A percentile compares a stretch with the other conserved stretches of the same genome.
phyloP scores from a whole-genome alignment of 176 grass and related monocot species.

The Carex parvula region DNA sequence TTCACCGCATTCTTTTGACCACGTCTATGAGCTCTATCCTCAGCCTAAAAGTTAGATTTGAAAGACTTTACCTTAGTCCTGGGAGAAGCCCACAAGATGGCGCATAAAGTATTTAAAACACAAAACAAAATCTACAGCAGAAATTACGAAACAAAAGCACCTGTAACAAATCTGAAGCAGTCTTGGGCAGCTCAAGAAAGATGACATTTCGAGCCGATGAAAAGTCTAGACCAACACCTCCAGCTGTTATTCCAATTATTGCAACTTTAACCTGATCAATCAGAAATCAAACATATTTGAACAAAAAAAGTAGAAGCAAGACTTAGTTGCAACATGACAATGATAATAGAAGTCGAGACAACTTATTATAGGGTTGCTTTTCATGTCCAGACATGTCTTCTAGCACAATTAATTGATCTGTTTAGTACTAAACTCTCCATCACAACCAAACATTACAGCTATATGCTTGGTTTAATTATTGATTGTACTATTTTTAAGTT shows the following conservation, averaged over 20 bases:
- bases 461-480: background rate
- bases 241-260: constrained; percentile 97
- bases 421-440: background rate
- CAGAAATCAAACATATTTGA: constrained; percentile 26
- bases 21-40: constrained; percentile 95
- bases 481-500: background rate
- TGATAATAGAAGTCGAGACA: background rate
- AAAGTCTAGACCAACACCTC: constrained; percentile 77
- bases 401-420: background rate
- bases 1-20: constrained; percentile 92
- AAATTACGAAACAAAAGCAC: constrained; percentile 29
- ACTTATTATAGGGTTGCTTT: background rate
- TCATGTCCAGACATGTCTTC: background rate
- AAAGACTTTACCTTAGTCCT: constrained; percentile 1
- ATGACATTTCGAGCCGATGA: constrained; percentile 95
- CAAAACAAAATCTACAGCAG: constrained; percentile 11
- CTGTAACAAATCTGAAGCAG: constrained; percentile 91
- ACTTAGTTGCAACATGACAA: background rate
- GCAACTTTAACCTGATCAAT: constrained; percentile 75
- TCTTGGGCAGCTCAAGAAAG: constrained; percentile 87
- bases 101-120: background rate
- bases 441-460: background rate
- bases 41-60: constrained; percentile 54
- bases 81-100: constrained; percentile 12
- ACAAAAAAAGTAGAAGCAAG: constrained; percentile 16